Base-by-base conservation (phyloP, 2,329 filamentous ascomycete species). In the Alternaria sp. region DNA sequence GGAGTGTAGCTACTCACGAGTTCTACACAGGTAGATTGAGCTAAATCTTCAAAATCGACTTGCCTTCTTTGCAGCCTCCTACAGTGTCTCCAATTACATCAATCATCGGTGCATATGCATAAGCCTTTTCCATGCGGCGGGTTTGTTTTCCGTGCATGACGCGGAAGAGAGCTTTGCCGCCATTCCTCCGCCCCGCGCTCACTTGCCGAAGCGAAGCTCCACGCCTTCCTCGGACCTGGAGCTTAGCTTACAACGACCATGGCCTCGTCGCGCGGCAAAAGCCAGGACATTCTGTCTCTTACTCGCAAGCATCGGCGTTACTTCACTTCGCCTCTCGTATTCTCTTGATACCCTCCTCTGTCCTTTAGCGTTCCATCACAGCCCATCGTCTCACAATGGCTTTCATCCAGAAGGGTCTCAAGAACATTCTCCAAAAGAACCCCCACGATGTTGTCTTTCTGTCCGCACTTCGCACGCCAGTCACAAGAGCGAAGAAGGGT, bases 381-480 rank as follows among this genome's bases (percentile, higher is more conserved):
- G 54, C n/a, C 17, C 32, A 44, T 59, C n/a, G 11, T 59, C 25
- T 40, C 49, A 68, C 54, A 69, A 84, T 84, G 82, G 76, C 81
- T 66, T 81, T 83, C 74, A 67, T 84, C 11, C 82, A 82, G 62
- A 88, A 87, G 76, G 93, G 93, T 75, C 84, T 95, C 67, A 88
- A 89, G 70, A 87, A 90, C 75, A 89, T 97, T 71, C 89, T 97
- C 64, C 82, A 89, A 74, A 97, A 96, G 81, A 79, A 89, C 23
- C 91, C 93, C 44, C 87, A 89, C 68, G 94, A 97, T 82, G 87
- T 93, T 45, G 93, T 97, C 73, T 91, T 97, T 77, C 89, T 97
- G 72, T 96, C 93, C 19, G 89, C 93, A n/a, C 87, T 97, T 44
- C 92, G 94, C 71, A 97, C 94, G 8, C 92, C 94, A 44, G 87